Percentiles rank a stretch among this genome's conserved stretches.
Conservation (phyloP, 805 yeast genomes). For the Crinitomyces ghanaensis region DNA sequence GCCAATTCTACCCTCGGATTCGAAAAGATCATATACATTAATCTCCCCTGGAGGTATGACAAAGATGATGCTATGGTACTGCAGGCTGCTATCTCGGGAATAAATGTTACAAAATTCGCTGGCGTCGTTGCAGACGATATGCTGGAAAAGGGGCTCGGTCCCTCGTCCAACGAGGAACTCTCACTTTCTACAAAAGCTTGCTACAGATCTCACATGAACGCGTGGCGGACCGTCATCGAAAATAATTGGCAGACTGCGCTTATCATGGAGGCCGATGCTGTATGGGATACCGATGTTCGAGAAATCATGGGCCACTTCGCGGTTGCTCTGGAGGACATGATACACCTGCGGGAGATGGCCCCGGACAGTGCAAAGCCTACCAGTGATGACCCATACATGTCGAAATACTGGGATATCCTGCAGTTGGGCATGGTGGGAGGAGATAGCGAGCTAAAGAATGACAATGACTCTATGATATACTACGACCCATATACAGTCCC, state of each 20-base stretch:
- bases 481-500: slow-evolving; percentile 9
- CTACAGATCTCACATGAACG: slow-evolving; percentile 9
- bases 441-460: slow-evolving; percentile 7
- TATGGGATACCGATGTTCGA: slow-evolving; percentile 12
- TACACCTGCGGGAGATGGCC: neutral
- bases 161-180: slow-evolving; percentile 5
- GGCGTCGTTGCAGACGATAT: slow-evolving; percentile 1
- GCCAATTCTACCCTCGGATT: slow-evolving; percentile 13
- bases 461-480: slow-evolving; percentile 2
- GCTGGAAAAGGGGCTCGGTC: slow-evolving; percentile 6
- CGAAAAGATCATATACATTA: slow-evolving; percentile 8
- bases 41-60: slow-evolving; percentile 9
- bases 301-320: neutral
- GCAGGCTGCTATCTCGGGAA: slow-evolving; percentile 7
- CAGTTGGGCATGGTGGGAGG: slow-evolving; percentile 10
- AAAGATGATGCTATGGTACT: slow-evolving; percentile 8
- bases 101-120: slow-evolving; percentile 3
- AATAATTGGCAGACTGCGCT: slow-evolving; percentile 8
- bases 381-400: slow-evolving; percentile 10
- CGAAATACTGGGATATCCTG: slow-evolving; percentile 10
- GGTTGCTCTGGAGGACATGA: neutral
- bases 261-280: slow-evolving; percentile 11
- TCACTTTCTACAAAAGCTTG: slow-evolving; percentile 8
- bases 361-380: neutral
- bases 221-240: slow-evolving; percentile 9